A percentile compares a stretch with the other conserved stretches of the same genome.
phyloP scores from a whole-genome alignment of 441 rosid genomes.

The Aquilaria agallochum region DNA sequence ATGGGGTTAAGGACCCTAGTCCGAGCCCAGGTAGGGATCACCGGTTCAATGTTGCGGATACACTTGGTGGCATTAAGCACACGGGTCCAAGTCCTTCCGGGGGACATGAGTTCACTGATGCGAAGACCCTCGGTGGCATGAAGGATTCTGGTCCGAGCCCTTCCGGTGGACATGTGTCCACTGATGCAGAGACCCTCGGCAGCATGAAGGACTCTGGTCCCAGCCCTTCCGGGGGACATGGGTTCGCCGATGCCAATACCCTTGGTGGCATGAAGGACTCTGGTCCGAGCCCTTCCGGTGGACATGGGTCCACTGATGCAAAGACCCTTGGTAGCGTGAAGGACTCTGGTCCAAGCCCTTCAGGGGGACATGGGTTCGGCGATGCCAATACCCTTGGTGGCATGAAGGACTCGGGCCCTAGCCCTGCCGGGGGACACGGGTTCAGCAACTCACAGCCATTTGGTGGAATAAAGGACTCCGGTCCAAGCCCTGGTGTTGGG shows the following conservation, averaged over 20 bases:
- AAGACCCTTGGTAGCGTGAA: slow-evolving; percentile 17
- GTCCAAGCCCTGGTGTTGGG: slow-evolving; percentile 22
- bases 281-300: slow-evolving; percentile 46
- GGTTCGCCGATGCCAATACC: not conserved
- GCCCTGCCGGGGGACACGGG: slow-evolving; percentile 33
- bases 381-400: slow-evolving; percentile 20
- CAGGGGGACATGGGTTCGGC: slow-evolving; percentile 34
- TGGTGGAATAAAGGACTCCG: not conserved
- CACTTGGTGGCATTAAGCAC: slow-evolving; percentile 31
- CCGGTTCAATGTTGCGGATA: slow-evolving; percentile 8
- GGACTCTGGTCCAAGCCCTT: slow-evolving; percentile 51
- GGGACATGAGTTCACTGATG: slow-evolving; percentile 22
- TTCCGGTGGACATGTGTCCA: slow-evolving; percentile 24
- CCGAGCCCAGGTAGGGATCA: slow-evolving; percentile 55
- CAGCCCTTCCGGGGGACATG: slow-evolving; percentile 28
- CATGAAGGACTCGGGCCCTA: slow-evolving; percentile 34
- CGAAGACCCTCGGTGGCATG: slow-evolving; percentile 10
- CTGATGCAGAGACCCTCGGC: not conserved
- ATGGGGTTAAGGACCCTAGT: slow-evolving; percentile 28
- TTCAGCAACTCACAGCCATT: slow-evolving; percentile 8
- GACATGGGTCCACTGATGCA: slow-evolving; percentile 25
- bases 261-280: slow-evolving; percentile 50
- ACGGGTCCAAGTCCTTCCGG: slow-evolving; percentile 38
- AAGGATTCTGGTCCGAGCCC: slow-evolving; percentile 29
- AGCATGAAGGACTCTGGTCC: not conserved